Evolutionary conservation across 768 basidiomycete species (phyloP).

Genomic region (Auriscalpium orientale): DNA sequence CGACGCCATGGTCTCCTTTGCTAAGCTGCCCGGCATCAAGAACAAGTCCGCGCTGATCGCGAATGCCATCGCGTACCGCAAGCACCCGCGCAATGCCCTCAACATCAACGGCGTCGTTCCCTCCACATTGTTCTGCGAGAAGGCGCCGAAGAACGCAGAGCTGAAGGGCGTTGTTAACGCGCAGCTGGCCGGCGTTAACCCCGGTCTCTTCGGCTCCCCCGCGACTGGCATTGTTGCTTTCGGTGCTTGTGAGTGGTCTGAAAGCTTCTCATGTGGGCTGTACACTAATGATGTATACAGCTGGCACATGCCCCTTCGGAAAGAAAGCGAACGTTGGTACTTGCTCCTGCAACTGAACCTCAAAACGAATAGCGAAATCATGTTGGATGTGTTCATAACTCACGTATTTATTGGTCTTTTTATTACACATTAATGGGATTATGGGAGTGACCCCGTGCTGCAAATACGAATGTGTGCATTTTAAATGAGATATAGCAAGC

Average conservation of each 20-base stretch:
- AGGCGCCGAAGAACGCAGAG: constrained; percentile 42
- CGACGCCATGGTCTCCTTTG: constrained; percentile 43
- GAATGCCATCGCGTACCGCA: constrained; percentile 35
- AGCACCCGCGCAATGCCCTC: constrained; percentile 37
- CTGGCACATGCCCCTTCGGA: constrained; percentile 12
- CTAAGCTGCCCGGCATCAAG: constrained; percentile 33
- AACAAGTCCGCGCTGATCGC: constrained; percentile 35
- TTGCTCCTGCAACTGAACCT: constrained; percentile 1
- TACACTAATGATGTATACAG: background rate
- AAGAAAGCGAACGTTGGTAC: constrained; percentile 6
- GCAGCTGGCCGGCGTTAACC: constrained; percentile 48
- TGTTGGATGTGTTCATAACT: background rate
- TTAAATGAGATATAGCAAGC: no score
- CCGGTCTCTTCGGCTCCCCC: constrained; percentile 45
- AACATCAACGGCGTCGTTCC: constrained; percentile 36
- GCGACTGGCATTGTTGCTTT: constrained; percentile 39
- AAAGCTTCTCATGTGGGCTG: background rate
- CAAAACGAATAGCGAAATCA: background rate
- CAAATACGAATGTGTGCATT: background rate
- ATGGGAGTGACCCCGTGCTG: background rate
- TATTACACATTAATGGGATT: background rate
- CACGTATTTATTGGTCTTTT: no score
- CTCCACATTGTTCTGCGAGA: constrained; percentile 47
- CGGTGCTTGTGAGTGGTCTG: constrained; percentile 25
- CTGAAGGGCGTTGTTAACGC: constrained; percentile 46